A percentile compares a stretch with the other conserved stretches of the same genome.
These are phyloP conservation scores for Ciborinia camelliae DNA, from an alignment of 2,329 filamentous ascomycete species.

Conservation along the genomic window DNA sequence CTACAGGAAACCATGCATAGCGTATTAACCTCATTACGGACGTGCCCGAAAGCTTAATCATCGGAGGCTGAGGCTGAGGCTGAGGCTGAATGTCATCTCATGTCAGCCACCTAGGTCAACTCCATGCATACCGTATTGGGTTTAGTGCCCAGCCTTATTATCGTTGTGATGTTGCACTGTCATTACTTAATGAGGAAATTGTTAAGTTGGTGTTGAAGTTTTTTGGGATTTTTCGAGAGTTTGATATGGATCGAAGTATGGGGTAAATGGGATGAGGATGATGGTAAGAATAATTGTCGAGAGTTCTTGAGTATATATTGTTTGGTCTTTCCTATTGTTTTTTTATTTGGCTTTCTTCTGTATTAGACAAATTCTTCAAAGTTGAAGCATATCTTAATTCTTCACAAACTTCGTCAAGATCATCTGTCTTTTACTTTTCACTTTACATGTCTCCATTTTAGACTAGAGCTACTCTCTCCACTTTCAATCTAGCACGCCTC, in stretches of 20 bases:
- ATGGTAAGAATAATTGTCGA: neutral
- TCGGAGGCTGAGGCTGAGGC: slow-evolving; percentile 10
- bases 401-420: neutral
- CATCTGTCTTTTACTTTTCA: no score
- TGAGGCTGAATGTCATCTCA: slow-evolving; percentile 4
- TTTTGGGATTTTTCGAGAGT: neutral
- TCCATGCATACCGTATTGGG: neutral
- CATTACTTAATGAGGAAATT: neutral
- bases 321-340: neutral
- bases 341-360: neutral
- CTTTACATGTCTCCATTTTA: neutral
- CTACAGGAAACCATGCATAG: neutral
- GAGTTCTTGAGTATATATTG: neutral
- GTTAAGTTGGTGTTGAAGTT: neutral
- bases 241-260: neutral
- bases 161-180: neutral
- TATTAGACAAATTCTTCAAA: neutral
- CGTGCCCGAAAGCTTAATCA: neutral
- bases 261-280: neutral
- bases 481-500: neutral
- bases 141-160: neutral
- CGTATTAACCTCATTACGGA: no score
- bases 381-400: neutral
- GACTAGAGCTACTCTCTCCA: neutral
- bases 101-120: slow-evolving; percentile 13